Evolutionary conservation across 1,284 basidiomycete species (phyloP).

Genomic region (Cystobasidium slooffiae): DNA sequence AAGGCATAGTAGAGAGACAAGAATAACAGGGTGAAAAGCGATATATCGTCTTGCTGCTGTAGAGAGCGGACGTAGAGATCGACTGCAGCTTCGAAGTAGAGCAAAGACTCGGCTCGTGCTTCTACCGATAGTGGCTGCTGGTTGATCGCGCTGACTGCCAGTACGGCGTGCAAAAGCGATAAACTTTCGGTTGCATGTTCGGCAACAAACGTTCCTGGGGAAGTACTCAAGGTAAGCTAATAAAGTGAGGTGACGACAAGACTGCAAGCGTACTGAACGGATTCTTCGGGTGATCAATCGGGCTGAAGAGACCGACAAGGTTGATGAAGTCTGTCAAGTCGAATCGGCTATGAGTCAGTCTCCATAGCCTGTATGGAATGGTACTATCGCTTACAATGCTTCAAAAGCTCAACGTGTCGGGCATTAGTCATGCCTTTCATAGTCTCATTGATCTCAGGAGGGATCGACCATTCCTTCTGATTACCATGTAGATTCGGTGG

Average conservation of each 20-base stretch:
- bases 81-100: slow-evolving; percentile 43
- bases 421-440: slow-evolving; percentile 33
- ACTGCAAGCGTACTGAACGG: slow-evolving; percentile 26
- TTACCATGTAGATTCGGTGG: slow-evolving; percentile 28
- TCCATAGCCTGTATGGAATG: too few relatives aligned
- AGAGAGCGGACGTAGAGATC: slow-evolving; percentile 43
- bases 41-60: slow-evolving; percentile 43
- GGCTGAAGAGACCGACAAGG: slow-evolving; percentile 26
- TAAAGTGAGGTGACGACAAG: too few relatives aligned
- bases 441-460: slow-evolving; percentile 16
- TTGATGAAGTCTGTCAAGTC: slow-evolving; percentile 33
- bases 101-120: slow-evolving; percentile 38
- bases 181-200: slow-evolving; percentile 35
- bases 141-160: slow-evolving; percentile 39
- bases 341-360: neutral
- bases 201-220: slow-evolving; percentile 31
- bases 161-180: slow-evolving; percentile 28
- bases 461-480: slow-evolving; percentile 38
- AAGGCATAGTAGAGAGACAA: slow-evolving; percentile 40
- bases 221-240: neutral
- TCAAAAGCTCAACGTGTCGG: slow-evolving; percentile 36
- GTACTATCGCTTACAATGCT: too few relatives aligned
- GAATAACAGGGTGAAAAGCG: slow-evolving; percentile 38
- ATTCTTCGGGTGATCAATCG: slow-evolving; percentile 39
- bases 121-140: slow-evolving; percentile 41